These are phyloP conservation scores for Rhazya stricta DNA, from an alignment of 257 asterid species.

Conservation along the genomic window DNA sequence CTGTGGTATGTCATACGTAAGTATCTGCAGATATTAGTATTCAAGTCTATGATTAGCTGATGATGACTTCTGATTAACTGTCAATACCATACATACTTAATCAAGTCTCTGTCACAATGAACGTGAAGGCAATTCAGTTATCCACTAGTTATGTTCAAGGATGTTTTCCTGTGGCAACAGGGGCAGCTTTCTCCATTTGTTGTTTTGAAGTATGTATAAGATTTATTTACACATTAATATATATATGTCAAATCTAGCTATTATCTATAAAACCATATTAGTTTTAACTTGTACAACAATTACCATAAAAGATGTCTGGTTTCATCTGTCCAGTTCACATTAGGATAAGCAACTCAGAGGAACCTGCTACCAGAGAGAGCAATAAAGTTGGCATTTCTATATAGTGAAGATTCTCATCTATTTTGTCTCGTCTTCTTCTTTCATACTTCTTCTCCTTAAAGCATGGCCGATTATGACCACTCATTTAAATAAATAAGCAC, in stretches of 20 bases:
- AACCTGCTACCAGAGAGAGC: no score
- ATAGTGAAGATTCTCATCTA: not conserved
- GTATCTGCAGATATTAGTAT: not conserved
- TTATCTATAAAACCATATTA: no score
- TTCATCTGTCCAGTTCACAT: no score
- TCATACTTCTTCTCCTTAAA: not conserved
- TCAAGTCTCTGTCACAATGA: not conserved
- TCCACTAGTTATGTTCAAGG: not conserved
- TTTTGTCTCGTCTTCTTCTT: not conserved
- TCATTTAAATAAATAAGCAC: not conserved
- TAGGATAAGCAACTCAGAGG: no score
- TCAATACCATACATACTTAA: not conserved
- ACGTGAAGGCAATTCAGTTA: no score
- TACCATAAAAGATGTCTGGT: no score
- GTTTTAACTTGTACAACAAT: no score
- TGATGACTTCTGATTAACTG: conserved; percentile 1
- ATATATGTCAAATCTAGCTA: no score
- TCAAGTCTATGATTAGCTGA: not conserved
- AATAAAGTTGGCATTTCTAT: not conserved
- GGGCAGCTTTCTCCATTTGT: not conserved
- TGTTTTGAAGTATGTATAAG: no score
- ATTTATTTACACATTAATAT: no score
- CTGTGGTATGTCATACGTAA: not conserved
- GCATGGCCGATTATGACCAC: conserved; percentile 3
- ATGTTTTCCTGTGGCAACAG: not conserved